These are phyloP conservation scores for Pythium phragmiticola DNA, from an alignment of 352 stramenopile species.

Conservation along the genomic window DNA sequence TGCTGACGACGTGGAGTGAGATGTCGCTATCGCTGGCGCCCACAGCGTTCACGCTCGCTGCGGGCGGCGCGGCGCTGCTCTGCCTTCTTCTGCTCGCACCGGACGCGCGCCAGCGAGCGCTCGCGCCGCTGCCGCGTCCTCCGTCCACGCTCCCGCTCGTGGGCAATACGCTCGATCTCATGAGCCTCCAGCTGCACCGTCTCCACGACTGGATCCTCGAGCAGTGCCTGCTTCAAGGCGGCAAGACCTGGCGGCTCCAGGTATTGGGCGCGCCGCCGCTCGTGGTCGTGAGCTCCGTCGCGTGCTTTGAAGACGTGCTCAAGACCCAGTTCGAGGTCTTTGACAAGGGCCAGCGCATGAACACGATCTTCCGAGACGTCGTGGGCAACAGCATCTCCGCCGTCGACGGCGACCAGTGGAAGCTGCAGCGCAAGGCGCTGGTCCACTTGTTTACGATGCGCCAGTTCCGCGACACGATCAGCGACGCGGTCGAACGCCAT, in stretches of 20 bases:
- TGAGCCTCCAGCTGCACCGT: slow-evolving; percentile 39
- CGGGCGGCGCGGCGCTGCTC: slow-evolving; percentile 11
- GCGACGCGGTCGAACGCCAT: slow-evolving; percentile 39
- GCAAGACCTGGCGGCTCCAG: slow-evolving; percentile 44
- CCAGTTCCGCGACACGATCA: slow-evolving; percentile 56
- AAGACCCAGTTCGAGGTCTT: slow-evolving; percentile 73
- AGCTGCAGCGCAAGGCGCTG: slow-evolving; percentile 70
- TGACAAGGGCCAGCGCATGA: slow-evolving; percentile 51
- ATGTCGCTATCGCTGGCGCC: background rate
- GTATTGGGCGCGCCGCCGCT: slow-evolving; percentile 37
- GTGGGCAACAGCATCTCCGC: slow-evolving; percentile 75
- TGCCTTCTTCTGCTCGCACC: slow-evolving; percentile 13
- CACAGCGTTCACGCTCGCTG: background rate
- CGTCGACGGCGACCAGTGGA: slow-evolving; percentile 61
- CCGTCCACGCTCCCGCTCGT: slow-evolving; percentile 25
- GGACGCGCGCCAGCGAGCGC: slow-evolving; percentile 17
- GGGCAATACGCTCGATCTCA: slow-evolving; percentile 34
- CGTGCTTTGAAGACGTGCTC: slow-evolving; percentile 54
- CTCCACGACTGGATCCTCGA: slow-evolving; percentile 63
- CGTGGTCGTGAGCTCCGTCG: slow-evolving; percentile 40
- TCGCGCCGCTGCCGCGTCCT: slow-evolving; percentile 33
- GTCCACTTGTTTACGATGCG: slow-evolving; percentile 86
- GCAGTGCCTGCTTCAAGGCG: slow-evolving; percentile 39
- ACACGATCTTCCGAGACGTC: slow-evolving; percentile 41
- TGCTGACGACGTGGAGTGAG: background rate